Evolutionary conservation across 1,284 basidiomycete species (phyloP).

Genomic region (Leccinum fuscescens): DNA sequence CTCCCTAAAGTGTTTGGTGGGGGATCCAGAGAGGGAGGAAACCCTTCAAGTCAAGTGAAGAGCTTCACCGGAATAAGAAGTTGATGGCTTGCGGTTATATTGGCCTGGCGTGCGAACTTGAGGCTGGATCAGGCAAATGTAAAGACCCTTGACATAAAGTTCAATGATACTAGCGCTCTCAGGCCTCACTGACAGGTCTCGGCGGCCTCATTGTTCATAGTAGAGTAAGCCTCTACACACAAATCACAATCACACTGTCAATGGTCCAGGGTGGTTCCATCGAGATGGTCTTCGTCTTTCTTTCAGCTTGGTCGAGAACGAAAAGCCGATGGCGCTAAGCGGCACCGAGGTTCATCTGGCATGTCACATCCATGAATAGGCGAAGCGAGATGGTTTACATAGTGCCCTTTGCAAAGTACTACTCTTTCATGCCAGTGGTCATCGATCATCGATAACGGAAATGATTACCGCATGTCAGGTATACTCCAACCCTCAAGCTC

Average conservation of each 20-base stretch:
- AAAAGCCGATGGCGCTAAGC: background rate
- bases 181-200: background rate
- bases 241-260: background rate
- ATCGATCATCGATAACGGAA: constrained; percentile 26
- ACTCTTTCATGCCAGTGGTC: background rate
- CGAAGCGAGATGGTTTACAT: background rate
- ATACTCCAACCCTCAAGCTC: background rate
- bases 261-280: background rate
- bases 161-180: background rate
- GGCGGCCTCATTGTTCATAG: background rate
- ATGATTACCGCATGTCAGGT: constrained; percentile 15
- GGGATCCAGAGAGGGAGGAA: constrained; percentile 16
- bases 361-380: too few species aligned
- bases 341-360: background rate
- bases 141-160: background rate
- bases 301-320: background rate
- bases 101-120: constrained; percentile 19
- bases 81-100: constrained; percentile 17
- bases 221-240: background rate
- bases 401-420: background rate
- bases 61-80: constrained; percentile 9
- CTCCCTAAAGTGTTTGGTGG: constrained; percentile 11
- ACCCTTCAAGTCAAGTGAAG: constrained; percentile 11
- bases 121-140: constrained; percentile 8
- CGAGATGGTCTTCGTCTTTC: constrained; percentile 8